A percentile compares a stretch with the other conserved stretches of the same genome.
These are phyloP conservation scores for Theobroma cacao DNA, from an alignment of 345 rosid species.

Conservation along the genomic window DNA sequence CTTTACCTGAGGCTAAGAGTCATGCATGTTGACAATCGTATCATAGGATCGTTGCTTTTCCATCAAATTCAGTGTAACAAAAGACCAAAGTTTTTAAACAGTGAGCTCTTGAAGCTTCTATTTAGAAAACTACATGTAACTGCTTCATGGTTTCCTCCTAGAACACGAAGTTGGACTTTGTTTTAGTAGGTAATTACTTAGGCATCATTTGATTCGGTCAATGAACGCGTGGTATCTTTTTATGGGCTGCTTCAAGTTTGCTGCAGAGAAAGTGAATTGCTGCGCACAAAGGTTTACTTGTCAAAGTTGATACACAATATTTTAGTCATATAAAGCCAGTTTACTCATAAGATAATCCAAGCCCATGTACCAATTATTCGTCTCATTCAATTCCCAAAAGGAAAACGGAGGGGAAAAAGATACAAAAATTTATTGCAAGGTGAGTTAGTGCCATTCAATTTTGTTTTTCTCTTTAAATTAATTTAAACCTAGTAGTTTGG, in stretches of 20 bases:
- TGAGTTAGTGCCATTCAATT: too few relatives aligned
- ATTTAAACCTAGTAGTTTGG: not conserved
- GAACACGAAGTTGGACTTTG: not conserved
- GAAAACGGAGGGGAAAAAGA: too few relatives aligned
- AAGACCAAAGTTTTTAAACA: too few relatives aligned
- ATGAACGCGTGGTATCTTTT: not conserved
- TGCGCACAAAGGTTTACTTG: not conserved
- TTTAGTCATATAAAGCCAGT: not conserved
- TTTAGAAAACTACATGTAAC: not conserved
- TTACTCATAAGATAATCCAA: not conserved
- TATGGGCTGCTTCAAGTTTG: not conserved
- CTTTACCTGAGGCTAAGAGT: too few relatives aligned
- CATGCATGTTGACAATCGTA: not conserved
- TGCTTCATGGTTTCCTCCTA: not conserved
- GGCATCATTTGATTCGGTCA: not conserved
- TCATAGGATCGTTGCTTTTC: too few relatives aligned
- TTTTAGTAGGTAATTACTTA: not conserved
- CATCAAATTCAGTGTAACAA: too few relatives aligned
- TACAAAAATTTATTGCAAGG: too few relatives aligned
- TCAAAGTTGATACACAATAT: not conserved
- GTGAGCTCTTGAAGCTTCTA: not conserved
- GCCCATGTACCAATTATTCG: not conserved
- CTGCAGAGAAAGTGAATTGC: not conserved
- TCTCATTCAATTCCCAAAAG: not conserved
- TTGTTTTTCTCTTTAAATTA: too few relatives aligned